Base-by-base conservation (phyloP, 495 filamentous ascomycete species). In the Lineolata rhizophorae region DNA sequence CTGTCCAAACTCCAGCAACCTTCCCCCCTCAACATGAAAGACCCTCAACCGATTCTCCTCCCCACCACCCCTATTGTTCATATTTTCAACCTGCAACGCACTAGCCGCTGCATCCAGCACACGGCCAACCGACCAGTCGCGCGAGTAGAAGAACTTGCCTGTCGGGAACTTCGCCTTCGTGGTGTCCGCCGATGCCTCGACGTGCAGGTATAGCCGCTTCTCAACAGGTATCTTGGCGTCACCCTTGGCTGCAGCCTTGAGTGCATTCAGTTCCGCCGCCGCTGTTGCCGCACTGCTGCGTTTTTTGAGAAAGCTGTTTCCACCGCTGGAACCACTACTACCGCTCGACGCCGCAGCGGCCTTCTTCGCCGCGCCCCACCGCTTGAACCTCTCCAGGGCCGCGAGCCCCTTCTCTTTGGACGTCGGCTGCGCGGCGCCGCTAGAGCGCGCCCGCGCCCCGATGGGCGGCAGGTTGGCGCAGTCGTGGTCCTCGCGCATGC, bases 21-120 rank as follows among this genome's bases (percentile, higher is more conserved):
- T 55, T 1, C 90, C 90, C 0, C 71, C 74, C 47, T 95, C 87
- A 0, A 94, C 76, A 51, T 95, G 85, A 35, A 87, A 97, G 1
- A 97, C 66, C 22, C 85, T 50, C 39, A 97, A 44, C 45, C 68
- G 67, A 19, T 77, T 73, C 52, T 76, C 70, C 56, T 91, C 81
- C 11, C 74, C 63, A 18, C 62, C 67, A 13, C 61, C 72, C 35
- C 79, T 63, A 48, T 93, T 94, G 45, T 94, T 94, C 37, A 90
- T 41, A 50, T 94, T 94, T 53, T 78, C 61, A 22, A 93, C 70
- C 47, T 76, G 71, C 35, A 94, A 48, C 38, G 64, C 69, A 55
- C 65, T 68, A 10, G 90, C 85, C 29, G 80, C 90, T 20, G 77
- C 73, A 48, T 97, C 87, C 34, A 97, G 56, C 35, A 95, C 64